These are phyloP conservation scores for Saturnispora dispora DNA, from an alignment of 805 yeast genomes.

Conservation along the genomic window DNA sequence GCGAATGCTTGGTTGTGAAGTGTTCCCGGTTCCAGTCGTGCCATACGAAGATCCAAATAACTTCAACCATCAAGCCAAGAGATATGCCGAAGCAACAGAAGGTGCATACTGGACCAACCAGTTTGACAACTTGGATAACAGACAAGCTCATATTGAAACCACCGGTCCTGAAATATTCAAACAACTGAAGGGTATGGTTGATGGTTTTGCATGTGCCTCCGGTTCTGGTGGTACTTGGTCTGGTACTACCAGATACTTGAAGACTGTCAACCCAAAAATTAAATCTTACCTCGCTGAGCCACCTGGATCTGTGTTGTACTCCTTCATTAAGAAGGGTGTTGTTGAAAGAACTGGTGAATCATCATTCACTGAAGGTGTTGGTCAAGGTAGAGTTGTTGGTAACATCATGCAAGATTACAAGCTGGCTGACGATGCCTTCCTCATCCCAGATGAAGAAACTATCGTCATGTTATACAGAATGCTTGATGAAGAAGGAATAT, in stretches of 20 bases:
- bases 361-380: conserved; percentile 92
- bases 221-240: conserved; percentile 94
- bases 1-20: conserved; percentile 75
- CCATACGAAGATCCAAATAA: conserved; percentile 76
- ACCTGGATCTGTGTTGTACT: conserved; percentile 81
- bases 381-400: conserved; percentile 87
- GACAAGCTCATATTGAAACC: conserved; percentile 82
- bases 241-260: conserved; percentile 72
- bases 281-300: conserved; percentile 80
- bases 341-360: conserved; percentile 62
- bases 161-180: conserved; percentile 93
- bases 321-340: conserved; percentile 66
- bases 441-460: conserved; percentile 69
- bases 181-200: conserved; percentile 71
- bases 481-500: conserved; percentile 84
- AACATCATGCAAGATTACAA: conserved; percentile 68
- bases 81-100: conserved; percentile 66
- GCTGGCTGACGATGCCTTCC: conserved; percentile 69
- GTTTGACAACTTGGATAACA: conserved; percentile 78
- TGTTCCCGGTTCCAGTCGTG: conserved; percentile 82
- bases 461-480: conserved; percentile 78
- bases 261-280: conserved; percentile 54
- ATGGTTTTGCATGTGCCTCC: conserved; percentile 83
- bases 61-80: conserved; percentile 79
- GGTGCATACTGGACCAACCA: conserved; percentile 96